Conservation (phyloP, 345 rosid genomes). For the Gossypium turneri region DNA sequence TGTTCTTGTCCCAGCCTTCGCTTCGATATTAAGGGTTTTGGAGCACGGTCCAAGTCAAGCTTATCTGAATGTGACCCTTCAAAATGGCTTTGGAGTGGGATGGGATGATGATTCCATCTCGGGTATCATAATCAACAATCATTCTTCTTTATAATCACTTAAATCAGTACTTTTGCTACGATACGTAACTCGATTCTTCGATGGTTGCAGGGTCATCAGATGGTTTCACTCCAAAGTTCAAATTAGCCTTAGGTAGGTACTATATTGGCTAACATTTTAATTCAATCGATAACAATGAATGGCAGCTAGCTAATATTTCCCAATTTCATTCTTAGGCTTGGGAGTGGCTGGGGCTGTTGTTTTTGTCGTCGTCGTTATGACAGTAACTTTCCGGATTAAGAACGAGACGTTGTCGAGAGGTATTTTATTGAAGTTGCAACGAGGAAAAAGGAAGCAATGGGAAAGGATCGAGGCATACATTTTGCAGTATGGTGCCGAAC, state of each 20-base stretch:
- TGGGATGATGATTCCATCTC: background rate
- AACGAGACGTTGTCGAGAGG: background rate
- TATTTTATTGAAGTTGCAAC: background rate
- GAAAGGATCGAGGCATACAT: constrained; percentile 13
- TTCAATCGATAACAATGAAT: background rate
- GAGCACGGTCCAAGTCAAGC: background rate
- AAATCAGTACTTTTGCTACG: background rate
- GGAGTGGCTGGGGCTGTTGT: background rate
- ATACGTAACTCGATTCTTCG: background rate
- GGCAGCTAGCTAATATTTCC: background rate
- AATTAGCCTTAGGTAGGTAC: constrained; percentile 8
- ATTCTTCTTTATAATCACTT: background rate
- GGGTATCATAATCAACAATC: background rate
- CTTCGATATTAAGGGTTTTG: constrained; percentile 8
- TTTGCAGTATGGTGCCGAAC: constrained; percentile 12
- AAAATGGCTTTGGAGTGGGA: constrained; percentile 2
- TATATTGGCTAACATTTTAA: background rate
- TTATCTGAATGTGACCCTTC: background rate
- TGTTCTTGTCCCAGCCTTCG: constrained; percentile 2
- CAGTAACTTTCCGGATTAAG: background rate
- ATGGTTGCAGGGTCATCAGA: constrained; percentile 1
- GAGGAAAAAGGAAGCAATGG: constrained; percentile 1
- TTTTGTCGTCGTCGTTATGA: background rate
- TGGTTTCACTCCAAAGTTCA: background rate
- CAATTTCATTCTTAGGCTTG: background rate